A percentile compares a stretch with the other conserved stretches of the same genome.
Evolutionary conservation across 768 basidiomycete species (phyloP).

Genomic region (Hygrophorus russula): DNA sequence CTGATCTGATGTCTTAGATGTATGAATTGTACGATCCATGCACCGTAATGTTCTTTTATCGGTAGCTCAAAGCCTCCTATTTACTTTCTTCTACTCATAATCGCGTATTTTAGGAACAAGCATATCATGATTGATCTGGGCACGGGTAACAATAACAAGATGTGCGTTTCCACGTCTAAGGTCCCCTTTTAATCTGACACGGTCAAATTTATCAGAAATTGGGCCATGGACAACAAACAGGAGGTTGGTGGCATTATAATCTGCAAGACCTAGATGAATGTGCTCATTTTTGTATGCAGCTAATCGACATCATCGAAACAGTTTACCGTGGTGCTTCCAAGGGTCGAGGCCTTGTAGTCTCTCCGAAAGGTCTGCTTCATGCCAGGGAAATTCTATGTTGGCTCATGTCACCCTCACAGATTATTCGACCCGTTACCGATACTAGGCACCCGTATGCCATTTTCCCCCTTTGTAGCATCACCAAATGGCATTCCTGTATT

Average conservation of each 20-base stretch:
- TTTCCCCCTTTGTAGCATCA: neutral
- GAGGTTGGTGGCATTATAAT: conserved; percentile 49
- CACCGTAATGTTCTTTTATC: conserved; percentile 98
- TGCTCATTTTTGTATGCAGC: conserved; percentile 27
- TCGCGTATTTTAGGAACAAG: conserved; percentile 56
- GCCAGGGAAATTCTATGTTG: neutral
- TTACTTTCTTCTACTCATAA: conserved; percentile 1
- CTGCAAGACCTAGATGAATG: neutral
- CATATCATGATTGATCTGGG: conserved; percentile 99
- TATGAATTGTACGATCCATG: conserved; percentile 97
- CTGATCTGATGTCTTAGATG: conserved; percentile 50
- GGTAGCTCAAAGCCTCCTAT: conserved; percentile 30
- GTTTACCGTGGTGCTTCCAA: conserved; percentile 97
- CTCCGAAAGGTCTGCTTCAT: conserved; percentile 67
- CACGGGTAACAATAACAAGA: conserved; percentile 99
- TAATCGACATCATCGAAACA: conserved; percentile 97
- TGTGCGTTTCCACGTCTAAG: conserved; percentile 41
- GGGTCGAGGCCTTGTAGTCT: conserved; percentile 94
- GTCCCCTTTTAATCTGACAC: neutral
- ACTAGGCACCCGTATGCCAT: conserved; percentile 24
- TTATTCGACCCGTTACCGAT: conserved; percentile 75
- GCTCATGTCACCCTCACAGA: conserved; percentile 28
- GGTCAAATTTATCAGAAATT: conserved; percentile 52
- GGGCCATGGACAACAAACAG: conserved; percentile 98
- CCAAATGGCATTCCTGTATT: neutral